Evolutionary conservation across 148 eudicot species (phyloP).

Genomic region (Gaultheria prostrata): DNA sequence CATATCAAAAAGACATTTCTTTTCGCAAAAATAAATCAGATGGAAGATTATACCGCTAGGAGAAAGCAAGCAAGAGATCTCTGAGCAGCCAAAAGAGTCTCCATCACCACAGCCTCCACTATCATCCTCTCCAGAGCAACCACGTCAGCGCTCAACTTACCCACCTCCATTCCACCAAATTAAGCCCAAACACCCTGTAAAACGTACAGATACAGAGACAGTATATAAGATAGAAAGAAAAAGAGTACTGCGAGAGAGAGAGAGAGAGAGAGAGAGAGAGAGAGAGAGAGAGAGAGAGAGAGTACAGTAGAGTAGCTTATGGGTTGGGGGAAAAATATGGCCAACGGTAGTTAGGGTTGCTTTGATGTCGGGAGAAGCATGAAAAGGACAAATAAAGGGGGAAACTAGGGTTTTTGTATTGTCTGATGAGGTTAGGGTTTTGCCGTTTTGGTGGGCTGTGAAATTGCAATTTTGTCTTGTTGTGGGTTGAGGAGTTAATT

Average conservation of each 20-base stretch:
- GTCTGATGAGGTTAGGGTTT: constrained; percentile 11
- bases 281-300: constrained; percentile 21
- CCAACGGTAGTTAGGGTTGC: constrained; percentile 13
- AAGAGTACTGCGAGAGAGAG: background rate
- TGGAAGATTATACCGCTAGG: constrained; percentile 36
- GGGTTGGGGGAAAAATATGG: constrained; percentile 8
- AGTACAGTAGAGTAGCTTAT: background rate
- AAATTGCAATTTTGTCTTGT: background rate
- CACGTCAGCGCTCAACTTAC: constrained; percentile 32
- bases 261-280: background rate
- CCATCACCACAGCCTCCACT: constrained; percentile 37
- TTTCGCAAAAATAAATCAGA: background rate
- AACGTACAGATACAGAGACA: background rate
- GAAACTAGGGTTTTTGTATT: constrained; percentile 18
- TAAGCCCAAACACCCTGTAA: constrained; percentile 4
- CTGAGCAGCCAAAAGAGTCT: constrained; percentile 53
- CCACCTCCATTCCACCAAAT: constrained; percentile 49
- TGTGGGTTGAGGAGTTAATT: background rate
- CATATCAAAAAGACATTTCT: constrained; percentile 19
- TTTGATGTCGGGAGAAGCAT: constrained; percentile 18
- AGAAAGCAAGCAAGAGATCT: constrained; percentile 54
- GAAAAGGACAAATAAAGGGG: background rate
- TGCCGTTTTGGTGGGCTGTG: constrained; percentile 17
- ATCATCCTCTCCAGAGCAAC: constrained; percentile 21
- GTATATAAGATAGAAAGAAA: background rate